Evolutionary conservation across 1,284 basidiomycete genomes (phyloP).

Genomic region (Rugosomyces carneus): DNA sequence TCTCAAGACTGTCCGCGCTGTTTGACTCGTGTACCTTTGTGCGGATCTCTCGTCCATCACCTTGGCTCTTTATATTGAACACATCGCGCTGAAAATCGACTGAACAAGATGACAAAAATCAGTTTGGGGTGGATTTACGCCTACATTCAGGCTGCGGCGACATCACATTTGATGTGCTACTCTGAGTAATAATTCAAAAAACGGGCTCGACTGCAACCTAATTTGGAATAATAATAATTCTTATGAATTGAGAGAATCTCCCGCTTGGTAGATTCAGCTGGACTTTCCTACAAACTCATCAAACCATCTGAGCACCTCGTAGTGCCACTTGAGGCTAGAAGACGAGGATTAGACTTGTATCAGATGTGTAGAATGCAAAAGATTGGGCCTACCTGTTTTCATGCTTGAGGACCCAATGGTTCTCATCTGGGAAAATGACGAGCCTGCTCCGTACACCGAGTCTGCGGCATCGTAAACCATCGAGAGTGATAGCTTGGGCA

Average conservation of each 20-base stretch:
- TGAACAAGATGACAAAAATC: no score
- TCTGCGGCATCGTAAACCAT: conserved; percentile 31
- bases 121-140: no score
- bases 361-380: background rate
- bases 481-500: conserved; percentile 14
- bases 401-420: conserved; percentile 83
- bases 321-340: conserved; percentile 73
- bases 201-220: no score
- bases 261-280: background rate
- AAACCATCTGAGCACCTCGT: conserved; percentile 87
- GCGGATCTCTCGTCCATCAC: no score
- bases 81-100: no score
- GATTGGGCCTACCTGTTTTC: conserved; percentile 55
- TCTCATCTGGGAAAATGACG: conserved; percentile 89
- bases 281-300: conserved; percentile 58
- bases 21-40: no score
- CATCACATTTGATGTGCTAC: no score
- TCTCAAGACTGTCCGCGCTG: no score
- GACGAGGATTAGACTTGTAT: conserved; percentile 1
- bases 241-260: background rate
- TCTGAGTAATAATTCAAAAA: no score
- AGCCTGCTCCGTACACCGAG: conserved; percentile 74
- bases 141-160: no score
- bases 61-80: no score
- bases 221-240: no score